Conservation (phyloP, 1,139 yeast genomes). For the Scheffersomyces lignicola region DNA sequence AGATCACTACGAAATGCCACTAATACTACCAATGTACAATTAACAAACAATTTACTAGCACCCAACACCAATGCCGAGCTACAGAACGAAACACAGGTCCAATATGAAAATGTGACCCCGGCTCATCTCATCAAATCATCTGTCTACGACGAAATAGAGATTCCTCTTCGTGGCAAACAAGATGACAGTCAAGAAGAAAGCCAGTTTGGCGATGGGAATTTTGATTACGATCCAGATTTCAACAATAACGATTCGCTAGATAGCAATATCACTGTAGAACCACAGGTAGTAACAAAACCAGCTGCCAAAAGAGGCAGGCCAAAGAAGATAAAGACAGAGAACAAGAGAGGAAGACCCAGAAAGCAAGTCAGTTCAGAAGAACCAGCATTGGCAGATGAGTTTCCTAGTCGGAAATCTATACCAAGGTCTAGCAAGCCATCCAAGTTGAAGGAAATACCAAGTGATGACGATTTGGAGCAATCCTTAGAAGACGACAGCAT, state of each 20-base stretch:
- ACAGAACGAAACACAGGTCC: background rate
- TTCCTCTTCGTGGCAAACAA: background rate
- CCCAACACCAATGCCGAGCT: slow-evolving; percentile 1
- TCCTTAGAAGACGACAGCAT: slow-evolving; percentile 1
- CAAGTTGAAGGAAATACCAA: slow-evolving; percentile 2
- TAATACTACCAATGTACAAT: background rate
- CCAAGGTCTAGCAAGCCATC: slow-evolving; percentile 1
- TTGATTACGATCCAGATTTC: slow-evolving; percentile 4
- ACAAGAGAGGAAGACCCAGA: slow-evolving; percentile 16
- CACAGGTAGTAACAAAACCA: slow-evolving; percentile 9
- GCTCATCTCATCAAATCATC: slow-evolving; percentile 2
- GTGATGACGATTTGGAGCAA: slow-evolving; percentile 3
- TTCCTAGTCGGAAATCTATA: background rate
- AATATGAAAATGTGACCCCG: slow-evolving; percentile 2
- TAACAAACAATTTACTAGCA: background rate
- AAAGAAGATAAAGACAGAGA: slow-evolving; percentile 7
- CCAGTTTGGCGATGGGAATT: slow-evolving; percentile 2
- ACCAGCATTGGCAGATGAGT: background rate
- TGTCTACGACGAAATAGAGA: slow-evolving; percentile 3
- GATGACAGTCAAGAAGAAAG: background rate
- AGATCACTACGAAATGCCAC: slow-evolving; percentile 5
- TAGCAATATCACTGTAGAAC: slow-evolving; percentile 2
- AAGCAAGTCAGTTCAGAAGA: slow-evolving; percentile 5
- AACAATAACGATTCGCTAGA: slow-evolving; percentile 6
- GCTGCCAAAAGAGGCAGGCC: slow-evolving; percentile 13